Evolutionary conservation across 495 filamentous ascomycete species (phyloP).

Genomic region (Venustampulla echinocandica): DNA sequence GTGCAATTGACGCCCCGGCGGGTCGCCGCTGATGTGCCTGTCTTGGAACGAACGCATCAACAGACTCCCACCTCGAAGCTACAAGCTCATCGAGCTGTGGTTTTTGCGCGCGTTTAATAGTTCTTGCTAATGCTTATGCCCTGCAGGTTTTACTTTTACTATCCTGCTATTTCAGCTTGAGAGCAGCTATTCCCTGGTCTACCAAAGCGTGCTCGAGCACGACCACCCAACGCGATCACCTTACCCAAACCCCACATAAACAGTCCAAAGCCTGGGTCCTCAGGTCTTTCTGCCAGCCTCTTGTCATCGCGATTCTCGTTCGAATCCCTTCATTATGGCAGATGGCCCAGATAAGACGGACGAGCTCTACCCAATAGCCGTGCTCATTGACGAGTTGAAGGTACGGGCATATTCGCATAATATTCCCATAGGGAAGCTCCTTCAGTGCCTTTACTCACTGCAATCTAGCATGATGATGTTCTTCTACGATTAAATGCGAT

Average conservation of each 20-base stretch:
- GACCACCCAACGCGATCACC: slow-evolving; percentile 22
- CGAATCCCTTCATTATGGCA: slow-evolving; percentile 35
- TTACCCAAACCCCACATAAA: slow-evolving; percentile 10
- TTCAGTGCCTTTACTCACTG: slow-evolving; percentile 13
- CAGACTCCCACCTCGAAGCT: slow-evolving; percentile 12
- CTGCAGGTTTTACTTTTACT: slow-evolving; percentile 5
- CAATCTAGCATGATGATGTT: slow-evolving; percentile 85
- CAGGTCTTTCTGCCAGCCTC: neutral
- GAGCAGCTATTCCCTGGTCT: too few relatives aligned
- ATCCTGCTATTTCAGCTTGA: too few relatives aligned
- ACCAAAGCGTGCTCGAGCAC: too few relatives aligned
- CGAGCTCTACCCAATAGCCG: slow-evolving; percentile 98
- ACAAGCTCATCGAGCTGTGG: neutral
- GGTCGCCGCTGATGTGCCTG: neutral
- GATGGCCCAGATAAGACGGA: slow-evolving; percentile 60
- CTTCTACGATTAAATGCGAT: slow-evolving; percentile 96
- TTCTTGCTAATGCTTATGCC: slow-evolving; percentile 10
- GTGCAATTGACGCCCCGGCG: slow-evolving; percentile 15
- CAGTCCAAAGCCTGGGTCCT: slow-evolving; percentile 11
- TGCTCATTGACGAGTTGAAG: slow-evolving; percentile 99
- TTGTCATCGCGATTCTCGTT: neutral
- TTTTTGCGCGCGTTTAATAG: neutral
- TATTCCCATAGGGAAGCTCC: neutral
- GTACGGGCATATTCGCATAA: slow-evolving; percentile 38
- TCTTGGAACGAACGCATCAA: slow-evolving; percentile 11